Evolutionary conservation across 371 early-diverging fungal species (phyloP).

Genomic region (Fennellomyces sp.): DNA sequence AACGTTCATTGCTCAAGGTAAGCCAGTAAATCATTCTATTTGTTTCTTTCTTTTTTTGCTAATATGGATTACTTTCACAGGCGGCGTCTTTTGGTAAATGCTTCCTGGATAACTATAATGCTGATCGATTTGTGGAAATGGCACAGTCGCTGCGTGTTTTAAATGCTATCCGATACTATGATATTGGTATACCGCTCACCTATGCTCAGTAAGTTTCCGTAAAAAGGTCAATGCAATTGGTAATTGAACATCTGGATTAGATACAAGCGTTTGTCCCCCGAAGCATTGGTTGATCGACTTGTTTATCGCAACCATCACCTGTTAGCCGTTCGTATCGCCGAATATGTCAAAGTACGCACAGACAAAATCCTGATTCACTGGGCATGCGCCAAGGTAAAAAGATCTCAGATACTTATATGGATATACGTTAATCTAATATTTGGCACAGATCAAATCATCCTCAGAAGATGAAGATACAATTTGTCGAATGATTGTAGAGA

Average conservation of each 20-base stretch:
- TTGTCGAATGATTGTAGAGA: conserved; percentile 78
- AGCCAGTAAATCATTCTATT: background rate
- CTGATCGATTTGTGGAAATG: conserved; percentile 87
- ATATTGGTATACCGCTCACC: conserved; percentile 90
- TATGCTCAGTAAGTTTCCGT: conserved; percentile 72
- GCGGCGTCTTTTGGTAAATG: conserved; percentile 96
- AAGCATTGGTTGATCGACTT: conserved; percentile 80
- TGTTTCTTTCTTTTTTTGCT: background rate
- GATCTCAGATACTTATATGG: background rate
- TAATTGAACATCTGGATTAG: conserved; percentile 32
- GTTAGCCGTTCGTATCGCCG: conserved; percentile 84
- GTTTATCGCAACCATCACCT: conserved; percentile 84
- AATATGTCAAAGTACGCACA: conserved; percentile 77
- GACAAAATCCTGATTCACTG: conserved; percentile 91
- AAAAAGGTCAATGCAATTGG: background rate
- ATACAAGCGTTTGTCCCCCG: conserved; percentile 76
- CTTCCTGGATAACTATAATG: conserved; percentile 84
- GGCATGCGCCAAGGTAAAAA: conserved; percentile 88
- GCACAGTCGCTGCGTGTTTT: conserved; percentile 84
- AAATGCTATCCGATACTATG: conserved; percentile 83
- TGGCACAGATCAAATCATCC: conserved; percentile 79
- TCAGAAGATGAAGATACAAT: conserved; percentile 87
- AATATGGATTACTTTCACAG: no score
- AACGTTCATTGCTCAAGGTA: conserved; percentile 78
- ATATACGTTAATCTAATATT: background rate